Percentiles rank a stretch among this genome's conserved stretches.
phyloP scores from a whole-genome alignment of 345 rosid genomes.

The Populus nigra region DNA sequence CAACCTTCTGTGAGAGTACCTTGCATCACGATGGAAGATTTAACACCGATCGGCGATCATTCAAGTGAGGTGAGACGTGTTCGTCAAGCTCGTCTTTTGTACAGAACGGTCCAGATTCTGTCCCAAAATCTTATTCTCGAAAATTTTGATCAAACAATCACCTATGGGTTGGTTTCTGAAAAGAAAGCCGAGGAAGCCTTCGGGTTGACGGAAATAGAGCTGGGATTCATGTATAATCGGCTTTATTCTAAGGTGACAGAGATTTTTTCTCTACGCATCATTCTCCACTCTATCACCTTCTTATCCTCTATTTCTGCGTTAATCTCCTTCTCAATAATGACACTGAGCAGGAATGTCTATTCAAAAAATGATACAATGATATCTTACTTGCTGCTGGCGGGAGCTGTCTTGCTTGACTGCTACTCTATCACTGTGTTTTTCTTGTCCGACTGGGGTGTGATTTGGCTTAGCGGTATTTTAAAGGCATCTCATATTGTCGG shows the following conservation, averaged over 20 bases:
- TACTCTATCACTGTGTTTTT: background rate
- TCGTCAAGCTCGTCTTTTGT: background rate
- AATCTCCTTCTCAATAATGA: conserved; percentile 3
- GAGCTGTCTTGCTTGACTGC: conserved; percentile 13
- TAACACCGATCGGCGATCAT: accelerated
- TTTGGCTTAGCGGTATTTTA: background rate
- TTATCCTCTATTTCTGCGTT: conserved; percentile 1
- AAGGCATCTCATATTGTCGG: too few relatives aligned
- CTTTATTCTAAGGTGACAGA: conserved; percentile 25
- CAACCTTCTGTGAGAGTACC: too few relatives aligned
- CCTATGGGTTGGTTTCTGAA: background rate
- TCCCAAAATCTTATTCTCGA: background rate
- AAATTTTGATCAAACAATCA: too few relatives aligned
- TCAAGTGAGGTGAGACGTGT: too few relatives aligned
- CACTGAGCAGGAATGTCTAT: background rate
- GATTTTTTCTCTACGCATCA: background rate
- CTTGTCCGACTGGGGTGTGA: conserved; percentile 20
- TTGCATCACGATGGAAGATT: accelerated
- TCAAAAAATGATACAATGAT: background rate
- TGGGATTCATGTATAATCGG: conserved; percentile 25
- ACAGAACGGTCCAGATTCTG: background rate
- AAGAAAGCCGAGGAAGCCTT: background rate
- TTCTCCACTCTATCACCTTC: conserved; percentile 12
- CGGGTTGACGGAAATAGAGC: background rate
- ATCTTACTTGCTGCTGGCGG: conserved; percentile 8